A percentile compares a stretch with the other conserved stretches of the same genome.
Evolutionary conservation across 306 rosid species (phyloP).

Genomic region (Lablab purpureus): DNA sequence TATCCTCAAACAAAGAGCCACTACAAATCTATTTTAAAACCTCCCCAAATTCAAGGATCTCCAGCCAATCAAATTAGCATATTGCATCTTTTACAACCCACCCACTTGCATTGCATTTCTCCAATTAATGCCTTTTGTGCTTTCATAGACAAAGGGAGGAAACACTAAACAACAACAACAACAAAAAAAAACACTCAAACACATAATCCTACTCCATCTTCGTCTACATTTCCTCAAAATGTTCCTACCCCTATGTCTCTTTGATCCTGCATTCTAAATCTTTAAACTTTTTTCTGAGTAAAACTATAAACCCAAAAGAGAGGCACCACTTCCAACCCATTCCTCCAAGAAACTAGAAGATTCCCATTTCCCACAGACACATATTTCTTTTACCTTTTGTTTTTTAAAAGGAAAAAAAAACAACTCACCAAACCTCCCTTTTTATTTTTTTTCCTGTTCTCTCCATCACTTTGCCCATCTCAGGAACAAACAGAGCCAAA

Average conservation of each 20-base stretch:
- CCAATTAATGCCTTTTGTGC: conserved; percentile 34
- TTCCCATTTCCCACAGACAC: conserved; percentile 57
- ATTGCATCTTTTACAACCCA: conserved; percentile 43
- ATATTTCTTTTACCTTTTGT: background rate
- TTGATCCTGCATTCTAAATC: conserved; percentile 19
- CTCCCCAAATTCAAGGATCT: conserved; percentile 51
- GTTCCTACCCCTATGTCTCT: background rate
- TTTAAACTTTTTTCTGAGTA: conserved; percentile 39
- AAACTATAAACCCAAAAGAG: conserved; percentile 50
- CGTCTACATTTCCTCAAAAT: conserved; percentile 1
- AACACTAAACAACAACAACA: too few relatives aligned
- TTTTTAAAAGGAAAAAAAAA: background rate
- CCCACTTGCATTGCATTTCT: conserved; percentile 33
- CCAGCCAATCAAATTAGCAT: conserved; percentile 53
- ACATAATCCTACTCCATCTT: conserved; percentile 35
- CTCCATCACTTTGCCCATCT: conserved; percentile 43
- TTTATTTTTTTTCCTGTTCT: conserved; percentile 27
- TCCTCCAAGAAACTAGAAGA: conserved; percentile 81
- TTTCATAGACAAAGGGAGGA: conserved; percentile 27
- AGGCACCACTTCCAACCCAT: conserved; percentile 57
- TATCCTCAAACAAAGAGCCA: conserved; percentile 44
- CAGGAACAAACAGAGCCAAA: conserved; percentile 28
- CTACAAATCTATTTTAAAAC: conserved; percentile 30
- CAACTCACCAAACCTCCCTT: conserved; percentile 32
- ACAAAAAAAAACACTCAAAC: background rate